Conservation (phyloP, 371 early-diverging fungal species). For the Catenaria anguillulae region DNA sequence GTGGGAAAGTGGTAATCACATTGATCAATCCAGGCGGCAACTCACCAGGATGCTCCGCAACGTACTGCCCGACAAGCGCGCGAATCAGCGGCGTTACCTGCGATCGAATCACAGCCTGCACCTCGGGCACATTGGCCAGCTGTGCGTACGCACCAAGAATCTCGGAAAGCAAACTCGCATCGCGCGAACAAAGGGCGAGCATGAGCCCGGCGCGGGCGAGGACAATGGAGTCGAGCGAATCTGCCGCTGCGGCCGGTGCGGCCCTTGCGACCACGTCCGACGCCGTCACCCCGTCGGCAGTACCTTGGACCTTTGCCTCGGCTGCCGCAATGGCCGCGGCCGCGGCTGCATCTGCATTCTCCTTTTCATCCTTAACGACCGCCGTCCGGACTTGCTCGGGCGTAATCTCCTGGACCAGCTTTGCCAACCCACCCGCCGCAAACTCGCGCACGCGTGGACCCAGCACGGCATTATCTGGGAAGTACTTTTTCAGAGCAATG, state of each 20-base stretch:
- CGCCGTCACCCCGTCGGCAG: no score
- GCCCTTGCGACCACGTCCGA: neutral
- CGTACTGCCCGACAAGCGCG: neutral
- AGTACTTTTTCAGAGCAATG: neutral
- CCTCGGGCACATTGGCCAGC: neutral
- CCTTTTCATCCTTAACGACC: no score
- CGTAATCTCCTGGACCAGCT: neutral
- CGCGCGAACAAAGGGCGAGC: neutral
- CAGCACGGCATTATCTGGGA: slow-evolving; percentile 8
- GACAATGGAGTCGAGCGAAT: neutral
- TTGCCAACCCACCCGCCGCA: neutral
- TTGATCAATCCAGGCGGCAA: neutral
- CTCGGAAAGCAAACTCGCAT: neutral
- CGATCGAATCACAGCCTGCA: neutral
- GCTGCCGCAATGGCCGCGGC: neutral
- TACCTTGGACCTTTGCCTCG: neutral
- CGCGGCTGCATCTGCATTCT: no score
- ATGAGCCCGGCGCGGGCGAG: neutral
- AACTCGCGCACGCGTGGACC: neutral
- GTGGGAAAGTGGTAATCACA: neutral
- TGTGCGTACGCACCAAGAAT: neutral
- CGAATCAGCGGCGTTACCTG: neutral
- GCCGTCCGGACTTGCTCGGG: no score
- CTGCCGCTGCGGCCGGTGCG: neutral
- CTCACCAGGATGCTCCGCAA: neutral